Evolutionary conservation across 2,329 filamentous ascomycete genomes (phyloP).

Genomic region (Talaromyces sp.): DNA sequence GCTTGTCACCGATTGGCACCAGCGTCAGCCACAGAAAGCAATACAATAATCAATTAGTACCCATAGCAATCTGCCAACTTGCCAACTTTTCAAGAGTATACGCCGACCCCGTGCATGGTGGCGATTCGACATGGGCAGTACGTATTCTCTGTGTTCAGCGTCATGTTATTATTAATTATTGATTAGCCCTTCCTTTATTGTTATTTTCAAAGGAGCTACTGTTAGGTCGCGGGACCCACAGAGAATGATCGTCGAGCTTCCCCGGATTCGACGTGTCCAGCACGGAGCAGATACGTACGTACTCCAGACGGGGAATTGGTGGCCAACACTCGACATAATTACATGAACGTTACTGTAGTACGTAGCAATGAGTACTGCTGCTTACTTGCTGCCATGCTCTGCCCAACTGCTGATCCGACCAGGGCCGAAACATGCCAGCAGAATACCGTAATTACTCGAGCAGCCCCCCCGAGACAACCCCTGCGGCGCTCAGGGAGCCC

Average conservation of each 20-base stretch:
- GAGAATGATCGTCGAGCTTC: neutral
- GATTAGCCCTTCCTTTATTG: neutral
- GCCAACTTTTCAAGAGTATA: neutral
- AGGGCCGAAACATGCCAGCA: neutral
- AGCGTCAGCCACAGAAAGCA: neutral
- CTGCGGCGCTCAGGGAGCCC: neutral
- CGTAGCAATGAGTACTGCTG: too few relatives aligned
- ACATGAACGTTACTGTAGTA: too few relatives aligned
- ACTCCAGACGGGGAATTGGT: neutral
- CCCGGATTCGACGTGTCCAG: neutral
- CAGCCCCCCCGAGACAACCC: neutral
- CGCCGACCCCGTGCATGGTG: neutral
- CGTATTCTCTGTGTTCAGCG: neutral
- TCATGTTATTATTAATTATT: neutral
- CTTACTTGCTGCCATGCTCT: neutral
- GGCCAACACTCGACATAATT: neutral
- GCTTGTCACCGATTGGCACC: neutral
- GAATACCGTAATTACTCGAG: neutral
- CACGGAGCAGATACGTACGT: too few relatives aligned
- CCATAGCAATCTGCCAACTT: neutral
- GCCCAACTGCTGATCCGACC: neutral
- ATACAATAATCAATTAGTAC: too few relatives aligned
- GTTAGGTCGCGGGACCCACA: neutral
- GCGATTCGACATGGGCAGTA: neutral
- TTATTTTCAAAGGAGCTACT: neutral